Base-by-base conservation (phyloP, 306 rosid species). In the Lagenaria siceraria region DNA sequence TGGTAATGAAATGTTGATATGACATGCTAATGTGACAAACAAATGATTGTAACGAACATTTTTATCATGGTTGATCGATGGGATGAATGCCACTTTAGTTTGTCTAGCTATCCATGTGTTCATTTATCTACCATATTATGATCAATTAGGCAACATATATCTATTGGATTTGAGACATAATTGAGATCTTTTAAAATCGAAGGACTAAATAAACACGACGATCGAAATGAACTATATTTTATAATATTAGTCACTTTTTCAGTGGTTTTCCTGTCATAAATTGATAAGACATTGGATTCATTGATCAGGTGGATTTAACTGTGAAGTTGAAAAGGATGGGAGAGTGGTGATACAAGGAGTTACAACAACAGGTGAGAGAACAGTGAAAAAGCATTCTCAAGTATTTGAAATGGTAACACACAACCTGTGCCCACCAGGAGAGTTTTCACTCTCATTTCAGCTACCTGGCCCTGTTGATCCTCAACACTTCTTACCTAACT, bases 391-490 rank as follows among this genome's bases (percentile, higher is more conserved):
- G 78, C 79, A 86, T 81, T 88, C 92, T 24, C 89, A 88, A 71
- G 86, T 84, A 79, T 93, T 93, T 87, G 84, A 89, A 79, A 91
- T 93, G 97, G 85, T 83, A 71, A 84, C 91, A 22, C 90, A 79
- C 15, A 93, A 91, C 78, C 96, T 89, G 46, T 86, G 96, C 78
- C 92, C 90, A 9, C 89, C 96, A 2, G 97, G 97, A 10, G 78
- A 88, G 72, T 89, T 91, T 81, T 85, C 97, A 15, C 51, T 88
- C 80, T 33, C 92, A 11, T 87, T 93, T 87, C 88, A 83, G 85
- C 89, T 91, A 58, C 96, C 96, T 19, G 93, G 97, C 61, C 93
- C 92, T 0, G 96, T 93, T 78, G 92, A 89, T 83, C 88, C 84
- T 19, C 87, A 86, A 62, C 85, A 87, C 42, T 87, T 91, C 77